Conservation (phyloP, 164 flowering plant genomes). For the Aristolochia contorta region DNA sequence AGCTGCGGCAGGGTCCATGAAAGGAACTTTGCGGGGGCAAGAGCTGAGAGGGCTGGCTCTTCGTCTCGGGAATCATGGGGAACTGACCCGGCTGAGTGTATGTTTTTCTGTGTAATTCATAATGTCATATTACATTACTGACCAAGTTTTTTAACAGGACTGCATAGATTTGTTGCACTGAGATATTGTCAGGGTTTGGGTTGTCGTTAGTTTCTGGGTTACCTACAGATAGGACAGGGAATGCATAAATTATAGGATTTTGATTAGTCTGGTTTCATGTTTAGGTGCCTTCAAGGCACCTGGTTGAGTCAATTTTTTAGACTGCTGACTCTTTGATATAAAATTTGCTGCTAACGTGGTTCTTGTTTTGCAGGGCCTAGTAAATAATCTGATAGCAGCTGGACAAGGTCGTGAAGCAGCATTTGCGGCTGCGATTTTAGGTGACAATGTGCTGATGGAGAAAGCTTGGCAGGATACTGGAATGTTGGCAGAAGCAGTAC, state of each 20-base stretch:
- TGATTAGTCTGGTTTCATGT: too few relatives aligned
- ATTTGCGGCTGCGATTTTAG: conserved; percentile 90
- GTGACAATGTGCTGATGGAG: conserved; percentile 97
- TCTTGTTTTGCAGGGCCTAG: conserved; percentile 48
- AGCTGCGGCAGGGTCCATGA: conserved; percentile 91
- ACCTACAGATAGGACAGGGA: too few relatives aligned
- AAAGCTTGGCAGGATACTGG: conserved; percentile 99
- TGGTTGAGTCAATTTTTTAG: not conserved
- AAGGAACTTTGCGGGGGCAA: conserved; percentile 79
- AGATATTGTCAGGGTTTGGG: too few relatives aligned
- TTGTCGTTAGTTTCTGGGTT: too few relatives aligned
- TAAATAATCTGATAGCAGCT: conserved; percentile 63
- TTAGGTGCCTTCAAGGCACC: too few relatives aligned
- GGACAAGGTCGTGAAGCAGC: conserved; percentile 98
- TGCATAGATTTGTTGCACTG: too few relatives aligned
- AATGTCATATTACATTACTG: too few relatives aligned
- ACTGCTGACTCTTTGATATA: not conserved
- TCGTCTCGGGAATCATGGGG: conserved; percentile 97
- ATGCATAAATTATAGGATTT: too few relatives aligned
- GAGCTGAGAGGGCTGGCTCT: conserved; percentile 82
- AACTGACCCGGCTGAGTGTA: conserved; percentile 84
- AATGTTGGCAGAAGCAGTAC: conserved; percentile 94
- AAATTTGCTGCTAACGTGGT: not conserved
- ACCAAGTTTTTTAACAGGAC: too few relatives aligned
- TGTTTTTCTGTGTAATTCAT: conserved; percentile 11